Percentiles rank a stretch among this genome's conserved stretches.
Conservation (phyloP, 2,329 filamentous ascomycete species). For the Elsinoe fawcettii region DNA sequence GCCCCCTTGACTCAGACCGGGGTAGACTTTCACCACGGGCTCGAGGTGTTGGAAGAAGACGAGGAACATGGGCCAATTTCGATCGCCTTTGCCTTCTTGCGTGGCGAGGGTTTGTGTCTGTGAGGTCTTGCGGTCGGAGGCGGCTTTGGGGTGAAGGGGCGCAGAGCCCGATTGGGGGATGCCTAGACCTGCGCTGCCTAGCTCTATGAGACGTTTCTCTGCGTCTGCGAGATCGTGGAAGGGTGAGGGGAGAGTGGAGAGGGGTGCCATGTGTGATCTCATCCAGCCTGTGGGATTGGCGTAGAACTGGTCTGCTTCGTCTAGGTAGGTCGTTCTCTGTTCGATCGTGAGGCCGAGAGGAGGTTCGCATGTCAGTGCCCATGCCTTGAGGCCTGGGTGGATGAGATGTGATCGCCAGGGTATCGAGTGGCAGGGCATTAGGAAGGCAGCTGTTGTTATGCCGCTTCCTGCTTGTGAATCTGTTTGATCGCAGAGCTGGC, state of each 20-base stretch:
- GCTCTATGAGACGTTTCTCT: not conserved
- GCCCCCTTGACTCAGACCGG: constrained; percentile 34
- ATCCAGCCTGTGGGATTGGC: constrained; percentile 46
- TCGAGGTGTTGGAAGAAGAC: constrained; percentile 54
- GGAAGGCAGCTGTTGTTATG: constrained; percentile 59
- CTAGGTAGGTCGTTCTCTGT: constrained; percentile 63
- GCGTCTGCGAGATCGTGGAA: not conserved
- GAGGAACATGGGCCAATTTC: constrained; percentile 39
- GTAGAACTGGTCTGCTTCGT: constrained; percentile 92
- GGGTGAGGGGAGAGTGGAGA: not conserved
- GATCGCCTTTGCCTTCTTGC: not conserved
- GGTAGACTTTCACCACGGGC: constrained; percentile 33
- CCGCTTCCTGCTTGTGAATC: constrained; percentile 15
- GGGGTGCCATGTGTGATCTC: constrained; percentile 33
- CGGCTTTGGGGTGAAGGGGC: not conserved
- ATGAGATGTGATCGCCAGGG: constrained; percentile 88
- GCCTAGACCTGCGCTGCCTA: constrained; percentile 18
- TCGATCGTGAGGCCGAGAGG: constrained; percentile 60
- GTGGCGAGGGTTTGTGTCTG: no score
- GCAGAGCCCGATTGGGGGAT: constrained; percentile 13
- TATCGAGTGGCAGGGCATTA: constrained; percentile 93
- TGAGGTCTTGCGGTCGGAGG: no score
- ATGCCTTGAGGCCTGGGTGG: constrained; percentile 64
- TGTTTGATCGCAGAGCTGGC: constrained; percentile 5
- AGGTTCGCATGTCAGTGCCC: constrained; percentile 85